Conservation (phyloP, 2,329 filamentous ascomycete genomes). For the Alternaria conjuncta region DNA sequence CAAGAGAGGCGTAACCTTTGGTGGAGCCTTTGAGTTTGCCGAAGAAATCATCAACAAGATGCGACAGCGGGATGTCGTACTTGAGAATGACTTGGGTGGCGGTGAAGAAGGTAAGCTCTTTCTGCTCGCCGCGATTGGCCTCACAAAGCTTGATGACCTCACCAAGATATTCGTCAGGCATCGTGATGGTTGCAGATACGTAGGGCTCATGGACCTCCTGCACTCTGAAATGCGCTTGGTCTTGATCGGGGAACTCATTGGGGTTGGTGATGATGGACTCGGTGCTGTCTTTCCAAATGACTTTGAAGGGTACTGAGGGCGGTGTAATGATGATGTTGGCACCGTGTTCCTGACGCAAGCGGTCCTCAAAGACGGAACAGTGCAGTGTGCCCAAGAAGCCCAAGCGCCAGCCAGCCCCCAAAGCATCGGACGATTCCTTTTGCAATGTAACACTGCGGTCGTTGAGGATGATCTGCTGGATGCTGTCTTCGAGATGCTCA, state of each 20-base stretch:
- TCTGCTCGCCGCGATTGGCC: conserved; percentile 83
- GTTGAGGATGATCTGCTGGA: conserved; percentile 90
- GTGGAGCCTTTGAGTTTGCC: conserved; percentile 93
- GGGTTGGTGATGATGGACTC: conserved; percentile 85
- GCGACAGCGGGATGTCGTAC: conserved; percentile 85
- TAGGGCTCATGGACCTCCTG: conserved; percentile 73
- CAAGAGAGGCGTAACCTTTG: conserved; percentile 93
- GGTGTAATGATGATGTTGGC: conserved; percentile 96
- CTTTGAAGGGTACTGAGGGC: conserved; percentile 89
- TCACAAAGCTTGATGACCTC: conserved; percentile 96
- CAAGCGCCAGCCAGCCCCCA: conserved; percentile 91
- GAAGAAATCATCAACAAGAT: conserved; percentile 96
- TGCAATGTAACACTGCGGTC: conserved; percentile 92
- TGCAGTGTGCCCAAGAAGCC: conserved; percentile 97
- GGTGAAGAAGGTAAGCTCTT: conserved; percentile 89
- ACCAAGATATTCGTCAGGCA: conserved; percentile 92
- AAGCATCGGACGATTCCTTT: conserved; percentile 91
- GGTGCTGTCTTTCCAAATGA: conserved; percentile 77
- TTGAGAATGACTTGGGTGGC: conserved; percentile 91
- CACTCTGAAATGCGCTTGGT: conserved; percentile 61
- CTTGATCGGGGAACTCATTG: conserved; percentile 82
- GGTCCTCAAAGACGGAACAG: conserved; percentile 98
- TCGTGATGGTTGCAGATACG: conserved; percentile 82
- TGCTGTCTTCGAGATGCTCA: conserved; percentile 86
- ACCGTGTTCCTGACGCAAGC: conserved; percentile 90